phyloP scores from a whole-genome alignment of 2,329 filamentous ascomycete genomes.

The Trichophyton benhamiae region DNA sequence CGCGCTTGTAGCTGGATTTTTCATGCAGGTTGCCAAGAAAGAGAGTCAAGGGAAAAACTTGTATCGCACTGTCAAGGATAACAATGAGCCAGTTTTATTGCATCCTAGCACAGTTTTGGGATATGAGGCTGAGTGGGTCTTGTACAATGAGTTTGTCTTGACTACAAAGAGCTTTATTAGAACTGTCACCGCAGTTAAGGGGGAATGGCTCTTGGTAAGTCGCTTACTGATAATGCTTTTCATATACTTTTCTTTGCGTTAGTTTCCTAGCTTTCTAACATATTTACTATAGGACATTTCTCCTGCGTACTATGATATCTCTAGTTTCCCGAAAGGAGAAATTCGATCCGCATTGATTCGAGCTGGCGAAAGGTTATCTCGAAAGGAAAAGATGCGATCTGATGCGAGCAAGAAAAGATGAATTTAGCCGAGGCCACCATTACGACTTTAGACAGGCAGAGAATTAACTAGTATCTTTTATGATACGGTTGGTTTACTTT shows the following conservation, averaged over 20 bases:
- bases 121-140: constrained; percentile 86
- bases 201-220: constrained; percentile 84
- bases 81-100: constrained; percentile 75
- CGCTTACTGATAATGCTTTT: not conserved
- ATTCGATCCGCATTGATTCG: constrained; percentile 56
- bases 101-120: constrained; percentile 86
- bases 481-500: not conserved
- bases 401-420: constrained; percentile 24
- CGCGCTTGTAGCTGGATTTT: constrained; percentile 86
- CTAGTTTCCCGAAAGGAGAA: constrained; percentile 71
- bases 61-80: constrained; percentile 89
- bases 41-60: constrained; percentile 69
- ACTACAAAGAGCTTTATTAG: constrained; percentile 98
- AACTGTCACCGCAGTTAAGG: constrained; percentile 79
- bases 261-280: constrained; percentile 21
- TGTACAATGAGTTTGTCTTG: constrained; percentile 97
- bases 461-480: not conserved
- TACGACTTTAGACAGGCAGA: not conserved
- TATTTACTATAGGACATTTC: constrained; percentile 63
- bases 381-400: constrained; percentile 41
- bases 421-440: not conserved
- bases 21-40: constrained; percentile 98
- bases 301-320: constrained; percentile 79
- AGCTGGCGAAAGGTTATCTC: constrained; percentile 42
- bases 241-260: constrained; percentile 6